Evolutionary conservation across 1,284 basidiomycete genomes (phyloP).

Genomic region (Phaffia rhodozyma): DNA sequence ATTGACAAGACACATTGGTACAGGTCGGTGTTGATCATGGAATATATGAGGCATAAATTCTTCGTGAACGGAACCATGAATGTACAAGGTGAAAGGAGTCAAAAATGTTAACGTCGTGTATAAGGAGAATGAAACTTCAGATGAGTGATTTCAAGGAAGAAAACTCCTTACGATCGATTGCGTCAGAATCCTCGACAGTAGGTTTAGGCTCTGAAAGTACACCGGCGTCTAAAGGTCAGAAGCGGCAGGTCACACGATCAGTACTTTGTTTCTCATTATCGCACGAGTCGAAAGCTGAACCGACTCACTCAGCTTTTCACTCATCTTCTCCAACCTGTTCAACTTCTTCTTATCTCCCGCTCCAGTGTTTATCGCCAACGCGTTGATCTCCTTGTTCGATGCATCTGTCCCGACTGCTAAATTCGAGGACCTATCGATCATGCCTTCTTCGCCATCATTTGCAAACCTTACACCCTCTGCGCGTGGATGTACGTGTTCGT

Average conservation of each 20-base stretch:
- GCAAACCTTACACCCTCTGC: too few species aligned
- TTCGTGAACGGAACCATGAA: constrained; percentile 18
- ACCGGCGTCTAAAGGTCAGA: constrained; percentile 31
- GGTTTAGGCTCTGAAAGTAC: constrained; percentile 38
- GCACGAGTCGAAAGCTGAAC: background rate
- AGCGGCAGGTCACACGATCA: background rate
- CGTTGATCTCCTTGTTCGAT: background rate
- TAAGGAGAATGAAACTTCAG: too few species aligned
- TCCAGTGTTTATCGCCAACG: background rate
- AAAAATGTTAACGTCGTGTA: too few species aligned
- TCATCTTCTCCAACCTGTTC: constrained; percentile 14
- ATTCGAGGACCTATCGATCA: too few species aligned
- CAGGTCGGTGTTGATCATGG: constrained; percentile 48
- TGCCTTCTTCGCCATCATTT: too few species aligned
- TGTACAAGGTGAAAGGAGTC: too few species aligned
- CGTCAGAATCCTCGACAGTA: constrained; percentile 39
- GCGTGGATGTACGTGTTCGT: too few species aligned
- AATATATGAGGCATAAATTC: constrained; percentile 46
- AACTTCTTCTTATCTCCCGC: background rate
- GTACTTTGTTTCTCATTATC: background rate
- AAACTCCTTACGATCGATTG: constrained; percentile 28
- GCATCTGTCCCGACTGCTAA: background rate
- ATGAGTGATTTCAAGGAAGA: too few species aligned
- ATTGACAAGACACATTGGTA: constrained; percentile 63
- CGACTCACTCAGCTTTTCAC: constrained; percentile 13